Base-by-base conservation (phyloP, 441 rosid species). In the Metrosideros polymorpha region DNA sequence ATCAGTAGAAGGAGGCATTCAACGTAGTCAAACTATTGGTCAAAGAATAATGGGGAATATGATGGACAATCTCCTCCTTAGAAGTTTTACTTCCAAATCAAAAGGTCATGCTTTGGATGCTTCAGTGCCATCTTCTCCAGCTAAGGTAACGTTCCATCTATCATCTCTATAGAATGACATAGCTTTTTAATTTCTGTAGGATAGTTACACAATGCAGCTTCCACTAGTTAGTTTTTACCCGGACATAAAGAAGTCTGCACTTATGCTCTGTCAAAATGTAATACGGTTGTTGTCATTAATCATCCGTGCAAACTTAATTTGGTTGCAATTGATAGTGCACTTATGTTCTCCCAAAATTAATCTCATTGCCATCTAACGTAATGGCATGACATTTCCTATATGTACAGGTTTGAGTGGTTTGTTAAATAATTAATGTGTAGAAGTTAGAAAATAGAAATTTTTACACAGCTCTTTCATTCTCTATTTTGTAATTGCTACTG, bases 11-110 rank as follows among this genome's bases (percentile, higher is more conserved):
- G 94, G 87, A 85, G 88, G 87, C 90, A 61, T 95, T 55, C 99
- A 93, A 86, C 94, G 94, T 82, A 95, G 85, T 92, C 99, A 97
- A 89, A 97, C 98, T 25, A 83, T 97, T 83, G 99, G 99, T 84
- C 99, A 95, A 91, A 93, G 96, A 87, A 90, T 98, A 85, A 93
- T 95, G 93, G 97, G 94, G 77, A 94, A 94, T 87, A 88, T 94
- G 95, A 96, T 97, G 98, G 99, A 97, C 91, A 98, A 93, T 91
- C 87, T 96, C 84, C 95, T 98, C 85, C 91, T 95, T 59, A 94
- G 99, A 92, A 96, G 89, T 91, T 93, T 95, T 88, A 93, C 98
- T 88, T 94, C 99, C 85, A 96, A 95, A 90, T 89, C 99, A 35
- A 96, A 91, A 91, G 91, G 66, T 86, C 93, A 71, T 86, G 87